phyloP scores from a whole-genome alignment of 305 asterid genomes.

The Fraxinus xanthoxyloides region DNA sequence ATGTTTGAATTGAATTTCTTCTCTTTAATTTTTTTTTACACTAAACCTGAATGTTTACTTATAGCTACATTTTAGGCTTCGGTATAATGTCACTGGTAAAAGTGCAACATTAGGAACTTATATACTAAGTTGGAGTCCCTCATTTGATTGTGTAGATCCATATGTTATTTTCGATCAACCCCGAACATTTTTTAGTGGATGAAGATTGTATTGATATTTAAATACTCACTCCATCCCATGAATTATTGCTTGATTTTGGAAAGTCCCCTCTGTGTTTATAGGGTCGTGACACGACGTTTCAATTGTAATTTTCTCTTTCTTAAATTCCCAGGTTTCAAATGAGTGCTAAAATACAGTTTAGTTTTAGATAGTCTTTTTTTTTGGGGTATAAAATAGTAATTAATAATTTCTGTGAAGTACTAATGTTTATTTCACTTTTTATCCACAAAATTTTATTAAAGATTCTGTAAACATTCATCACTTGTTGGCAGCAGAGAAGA shows the following conservation, averaged over 20 bases:
- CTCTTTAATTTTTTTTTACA: background rate
- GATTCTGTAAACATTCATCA: background rate
- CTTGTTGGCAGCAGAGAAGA: background rate
- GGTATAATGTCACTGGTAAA: background rate
- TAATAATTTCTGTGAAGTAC: background rate
- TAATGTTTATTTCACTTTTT: background rate
- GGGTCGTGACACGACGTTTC: background rate
- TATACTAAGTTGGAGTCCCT: background rate
- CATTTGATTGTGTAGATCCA: background rate
- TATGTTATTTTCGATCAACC: background rate
- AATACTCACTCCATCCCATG: background rate
- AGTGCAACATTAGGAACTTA: background rate
- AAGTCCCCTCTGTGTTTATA: background rate
- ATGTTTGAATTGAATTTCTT: background rate
- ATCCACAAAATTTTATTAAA: background rate
- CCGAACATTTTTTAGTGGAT: background rate
- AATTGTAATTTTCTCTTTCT: background rate
- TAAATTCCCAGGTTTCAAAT: background rate
- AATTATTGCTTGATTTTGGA: background rate
- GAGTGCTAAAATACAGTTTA: background rate
- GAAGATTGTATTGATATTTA: background rate
- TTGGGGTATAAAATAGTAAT: background rate
- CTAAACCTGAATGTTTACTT: conserved; percentile 63
- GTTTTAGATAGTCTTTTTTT: background rate
- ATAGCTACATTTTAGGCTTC: background rate